Base-by-base conservation (phyloP, 2,329 filamentous ascomycete species). In the Emergomyces pasteurianus region DNA sequence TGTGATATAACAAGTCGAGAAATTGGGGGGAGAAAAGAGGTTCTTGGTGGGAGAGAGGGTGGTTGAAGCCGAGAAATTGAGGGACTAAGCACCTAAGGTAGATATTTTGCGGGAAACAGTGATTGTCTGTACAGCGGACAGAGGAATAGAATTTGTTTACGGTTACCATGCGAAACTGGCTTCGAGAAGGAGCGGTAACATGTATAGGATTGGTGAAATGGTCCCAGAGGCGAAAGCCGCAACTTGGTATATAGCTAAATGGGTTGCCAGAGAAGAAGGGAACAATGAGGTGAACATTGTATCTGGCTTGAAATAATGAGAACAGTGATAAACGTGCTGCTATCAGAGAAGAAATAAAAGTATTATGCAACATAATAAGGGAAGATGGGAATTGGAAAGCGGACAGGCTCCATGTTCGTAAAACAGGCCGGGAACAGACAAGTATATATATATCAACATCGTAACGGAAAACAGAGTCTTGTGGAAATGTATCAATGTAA, bases 371-470 rank as follows among this genome's bases (percentile, higher is more conserved):
- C 7, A 18, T 36, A 36, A 10, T n/a, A 23, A 38, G 40, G 18
- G 0, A 23, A 18, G 34, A 54, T 1, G 38, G n/a, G 36, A 38
- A 18, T 38, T 3, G 3, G 16, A 12, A 42, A 61, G 58, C 61
- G 58, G 43, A 59, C 57, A 40, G 47, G 63, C 54, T 58, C 61
- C 47, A 62, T 58, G 31, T 58, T 47, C 23, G 46, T 58, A 60
- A 50, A 38, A 58, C 43, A 56, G 34, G 49, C 23, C n/a, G 42
- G 54, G 59, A 42, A 36, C 23, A 52, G 18, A 52, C 61, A 55
- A 31, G 58, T 49, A 58, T 58, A 55, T 61, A 64, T 38, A 59
- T 21, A 34, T 34, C 16, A 38, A 54, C 34, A 54, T 50, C 47
- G 23, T 26, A 54, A 54, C 14, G 6, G 60, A 61, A 58, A 21